Evolutionary conservation across 805 yeast species (phyloP), one percentile per base, ranked within the genome.

Genomic region (Candida saitoana): DNA sequence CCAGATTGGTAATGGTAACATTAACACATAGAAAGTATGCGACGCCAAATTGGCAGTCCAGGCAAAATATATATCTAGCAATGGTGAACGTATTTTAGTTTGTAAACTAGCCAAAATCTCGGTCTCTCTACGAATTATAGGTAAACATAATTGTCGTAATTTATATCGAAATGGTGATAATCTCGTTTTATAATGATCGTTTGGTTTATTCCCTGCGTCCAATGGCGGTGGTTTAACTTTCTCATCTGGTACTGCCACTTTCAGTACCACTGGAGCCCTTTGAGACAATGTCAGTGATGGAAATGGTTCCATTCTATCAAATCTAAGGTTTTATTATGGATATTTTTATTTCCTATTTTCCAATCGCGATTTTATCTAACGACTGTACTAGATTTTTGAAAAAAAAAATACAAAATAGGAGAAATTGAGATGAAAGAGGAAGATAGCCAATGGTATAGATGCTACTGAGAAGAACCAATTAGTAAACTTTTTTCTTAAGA

Each of bases 21-120:
- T 80, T 38, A 91, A 59, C 38, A 93, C 95, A 59, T 91, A 91
- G 59, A 93, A 93, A 0, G 96, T 87, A 62, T 91, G 99, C 4
- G 95, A 79, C 0, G 96, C 99, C 48, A 93, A 69, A 52, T 84
- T 82, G 14, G 98, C 96, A 3, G 95, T 77, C 71, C 87, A 79
- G 6, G 95, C 84, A 63, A 91, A 91, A 54, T 84, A 93, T 18
- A 70, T 54, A 63, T 90, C 97, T 39, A 82, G 61, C 14, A 60
- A 38, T 2, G 79, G 71, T 30, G 62, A 58, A 43, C 95, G 69
- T 9, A 69, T 53, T 4, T 44, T 36, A 3, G 52, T 40, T 65
- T 91, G 99, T 44, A 87, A 62, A 3, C 49, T 49, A 7, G 73
- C 67, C n/a, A 91, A 60, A 1, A 74, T 44, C 2, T 69, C 74